Conservation (phyloP, 352 stramenopile species). For the Pythium diclinum region DNA sequence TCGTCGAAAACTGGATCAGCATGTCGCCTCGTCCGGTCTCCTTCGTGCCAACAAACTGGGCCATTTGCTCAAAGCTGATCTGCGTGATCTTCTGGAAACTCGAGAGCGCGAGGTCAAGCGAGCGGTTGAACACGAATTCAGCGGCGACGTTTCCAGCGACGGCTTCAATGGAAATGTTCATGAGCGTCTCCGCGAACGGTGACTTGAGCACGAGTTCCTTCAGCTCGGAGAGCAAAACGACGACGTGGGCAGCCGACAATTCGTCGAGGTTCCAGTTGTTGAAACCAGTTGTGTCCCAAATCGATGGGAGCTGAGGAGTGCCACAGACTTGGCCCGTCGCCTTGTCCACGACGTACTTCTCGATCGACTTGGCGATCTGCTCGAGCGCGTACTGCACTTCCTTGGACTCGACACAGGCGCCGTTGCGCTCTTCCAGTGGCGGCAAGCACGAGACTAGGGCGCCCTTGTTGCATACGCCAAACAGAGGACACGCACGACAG, state of each 20-base stretch:
- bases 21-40: constrained; percentile 29
- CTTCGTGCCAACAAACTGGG: constrained; percentile 28
- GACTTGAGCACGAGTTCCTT: constrained; percentile 40
- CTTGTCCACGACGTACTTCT: constrained; percentile 41
- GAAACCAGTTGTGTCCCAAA: constrained; percentile 2
- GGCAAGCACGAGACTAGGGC: constrained; percentile 42
- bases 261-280: constrained; percentile 11
- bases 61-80: constrained; percentile 25
- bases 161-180: constrained; percentile 27
- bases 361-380: constrained; percentile 42
- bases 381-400: constrained; percentile 49
- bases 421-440: constrained; percentile 46
- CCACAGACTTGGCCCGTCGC: constrained; percentile 37
- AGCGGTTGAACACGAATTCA: constrained; percentile 60
- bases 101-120: constrained; percentile 54
- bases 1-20: constrained; percentile 43
- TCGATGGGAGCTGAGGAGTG: constrained; percentile 31
- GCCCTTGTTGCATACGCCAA: constrained; percentile 54
- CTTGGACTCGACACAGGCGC: constrained; percentile 51
- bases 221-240: constrained; percentile 53
- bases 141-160: constrained; percentile 23
- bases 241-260: constrained; percentile 26
- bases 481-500: constrained; percentile 60
- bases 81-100: constrained; percentile 42
- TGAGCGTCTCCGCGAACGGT: constrained; percentile 42